Evolutionary conservation across 139 green algal species (phyloP), one percentile per base, ranked within the genome.

Genomic region (Eudorina sp.): DNA sequence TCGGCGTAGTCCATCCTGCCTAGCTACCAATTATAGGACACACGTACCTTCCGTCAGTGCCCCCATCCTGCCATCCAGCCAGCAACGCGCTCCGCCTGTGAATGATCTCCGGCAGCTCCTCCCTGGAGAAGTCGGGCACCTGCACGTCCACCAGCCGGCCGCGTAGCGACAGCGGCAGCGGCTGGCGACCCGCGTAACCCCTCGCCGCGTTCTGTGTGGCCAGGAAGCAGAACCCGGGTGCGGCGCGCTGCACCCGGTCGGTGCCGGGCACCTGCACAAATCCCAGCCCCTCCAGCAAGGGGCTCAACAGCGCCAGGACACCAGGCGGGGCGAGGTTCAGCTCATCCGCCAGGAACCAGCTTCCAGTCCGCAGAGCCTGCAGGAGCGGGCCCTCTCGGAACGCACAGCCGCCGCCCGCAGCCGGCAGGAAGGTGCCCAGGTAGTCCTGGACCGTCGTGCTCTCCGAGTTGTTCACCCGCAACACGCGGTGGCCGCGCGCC

Each of bases 331-430:
- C 90, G 27, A 93, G 90, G 73, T 93, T 93, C 36, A 93, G 69
- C 86, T 93, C 90, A 51, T 93, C 90, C 7, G 87, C 62, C 72
- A 93, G 69, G 46, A 93, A 82, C 90, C 86, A 91, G 46, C 84
- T n/a, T 55, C 90, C 90, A 0, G n/a, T 5, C 53, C 66, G n/a
- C 45, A 91, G 74, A 13, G 87, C 89, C 25, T 88, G 38, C 70
- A 93, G 45, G 29, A 93, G 66, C 19, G 83, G 75, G 3, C 90
- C 87, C 48, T 89, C 77, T 1, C 77, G 74, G 48, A 84, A 93
- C 13, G 23, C 43, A 62, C 88, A 93, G 29, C 40, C 88, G 53
- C 69, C 79, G 18, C 58, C 62, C 29, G 79, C 81, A 38, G 34
- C 53, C 23, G 90, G 90, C 79, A 91, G 46, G 80, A 86, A 93